phyloP scores from a whole-genome alignment of 2,329 filamentous ascomycete genomes.

The Arachnopeziza araneosa region DNA sequence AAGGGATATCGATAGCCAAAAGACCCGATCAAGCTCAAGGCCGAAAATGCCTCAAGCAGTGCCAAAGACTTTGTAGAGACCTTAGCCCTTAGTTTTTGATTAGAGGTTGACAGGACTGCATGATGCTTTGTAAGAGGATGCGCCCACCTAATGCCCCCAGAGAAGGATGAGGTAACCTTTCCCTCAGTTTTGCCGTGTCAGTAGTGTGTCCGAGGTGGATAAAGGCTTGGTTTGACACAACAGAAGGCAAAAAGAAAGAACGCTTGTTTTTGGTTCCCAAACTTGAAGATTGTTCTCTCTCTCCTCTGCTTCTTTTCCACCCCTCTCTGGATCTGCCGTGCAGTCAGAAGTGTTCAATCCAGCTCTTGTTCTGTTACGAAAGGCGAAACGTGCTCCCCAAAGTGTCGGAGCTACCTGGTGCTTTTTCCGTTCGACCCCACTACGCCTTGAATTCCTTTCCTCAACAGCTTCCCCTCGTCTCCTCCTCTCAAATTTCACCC shows the following conservation, averaged over 20 bases:
- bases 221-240: neutral
- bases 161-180: constrained; percentile 39
- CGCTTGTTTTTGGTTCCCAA: neutral
- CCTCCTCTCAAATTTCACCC: constrained; percentile 1
- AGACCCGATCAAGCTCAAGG: neutral
- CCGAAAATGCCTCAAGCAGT: neutral
- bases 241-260: neutral
- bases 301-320: too few species aligned
- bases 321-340: too few species aligned
- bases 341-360: neutral
- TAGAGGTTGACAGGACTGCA: neutral
- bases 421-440: neutral
- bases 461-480: constrained; percentile 9
- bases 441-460: constrained; percentile 7
- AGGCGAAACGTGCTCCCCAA: neutral
- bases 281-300: neutral
- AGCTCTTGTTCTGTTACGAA: neutral
- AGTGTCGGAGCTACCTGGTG: neutral
- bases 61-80: neutral
- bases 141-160: constrained; percentile 46
- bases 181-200: neutral
- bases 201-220: neutral
- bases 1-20: too few species aligned
- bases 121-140: constrained; percentile 40
- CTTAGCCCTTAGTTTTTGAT: neutral